Evolutionary conservation across 2,329 filamentous ascomycete genomes (phyloP).

Genomic region (Xylariales sp.): DNA sequence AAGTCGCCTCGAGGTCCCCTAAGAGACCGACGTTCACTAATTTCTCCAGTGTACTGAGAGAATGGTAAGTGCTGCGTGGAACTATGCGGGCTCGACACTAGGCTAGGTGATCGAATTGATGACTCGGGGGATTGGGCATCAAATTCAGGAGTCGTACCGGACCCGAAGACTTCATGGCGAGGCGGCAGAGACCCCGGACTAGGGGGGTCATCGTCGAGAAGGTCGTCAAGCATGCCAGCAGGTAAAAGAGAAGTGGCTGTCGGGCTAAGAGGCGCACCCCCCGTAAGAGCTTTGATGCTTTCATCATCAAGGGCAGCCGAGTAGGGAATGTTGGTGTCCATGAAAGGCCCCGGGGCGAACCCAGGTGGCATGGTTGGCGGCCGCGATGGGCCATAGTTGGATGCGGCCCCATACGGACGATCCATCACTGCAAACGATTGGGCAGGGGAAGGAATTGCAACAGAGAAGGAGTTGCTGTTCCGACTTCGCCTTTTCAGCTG

Average conservation of each 20-base stretch:
- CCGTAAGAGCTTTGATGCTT: conserved; percentile 69
- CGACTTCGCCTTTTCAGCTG: conserved; percentile 62
- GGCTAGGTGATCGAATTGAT: conserved; percentile 66
- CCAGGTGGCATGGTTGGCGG: conserved; percentile 57
- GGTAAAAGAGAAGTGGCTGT: conserved; percentile 80
- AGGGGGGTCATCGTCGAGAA: conserved; percentile 68
- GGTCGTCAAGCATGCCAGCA: conserved; percentile 72
- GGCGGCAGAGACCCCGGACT: conserved; percentile 53
- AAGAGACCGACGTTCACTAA: conserved; percentile 58
- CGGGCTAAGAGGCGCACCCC: conserved; percentile 79
- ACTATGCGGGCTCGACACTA: conserved; percentile 71
- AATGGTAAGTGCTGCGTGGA: conserved; percentile 70
- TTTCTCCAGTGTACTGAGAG: conserved; percentile 60
- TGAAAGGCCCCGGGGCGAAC: conserved; percentile 66
- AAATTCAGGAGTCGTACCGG: conserved; percentile 53
- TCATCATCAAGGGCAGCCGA: conserved; percentile 66
- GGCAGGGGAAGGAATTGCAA: conserved; percentile 56
- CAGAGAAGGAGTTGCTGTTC: conserved; percentile 60
- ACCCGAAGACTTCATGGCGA: conserved; percentile 53
- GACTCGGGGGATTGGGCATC: conserved; percentile 71
- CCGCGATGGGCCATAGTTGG: conserved; percentile 51
- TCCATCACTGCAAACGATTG: conserved; percentile 55
- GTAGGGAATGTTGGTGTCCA: conserved; percentile 59
- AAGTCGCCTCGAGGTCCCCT: conserved; percentile 48
- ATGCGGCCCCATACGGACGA: conserved; percentile 42